Conservation (phyloP, 129 eudicot species). For the Dittrichia graveolens region DNA sequence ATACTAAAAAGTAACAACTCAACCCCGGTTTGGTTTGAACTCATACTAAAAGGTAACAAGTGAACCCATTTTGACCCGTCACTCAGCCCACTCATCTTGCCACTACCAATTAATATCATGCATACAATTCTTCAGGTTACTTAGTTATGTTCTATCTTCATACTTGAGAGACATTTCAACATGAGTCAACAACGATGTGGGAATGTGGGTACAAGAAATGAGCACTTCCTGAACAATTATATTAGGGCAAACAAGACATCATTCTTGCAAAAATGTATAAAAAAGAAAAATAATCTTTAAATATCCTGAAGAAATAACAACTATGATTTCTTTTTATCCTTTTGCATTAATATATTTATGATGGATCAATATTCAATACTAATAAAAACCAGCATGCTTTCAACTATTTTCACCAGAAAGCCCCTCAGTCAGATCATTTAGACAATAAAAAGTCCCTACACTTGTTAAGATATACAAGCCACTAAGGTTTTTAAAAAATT, state of each 20-base stretch:
- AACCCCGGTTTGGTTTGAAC: not conserved
- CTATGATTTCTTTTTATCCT: not conserved
- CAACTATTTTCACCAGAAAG: too few species aligned
- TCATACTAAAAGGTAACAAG: too few species aligned
- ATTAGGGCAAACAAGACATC: not conserved
- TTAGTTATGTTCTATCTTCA: too few species aligned
- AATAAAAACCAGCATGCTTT: not conserved
- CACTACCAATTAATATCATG: not conserved
- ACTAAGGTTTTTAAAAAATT: too few species aligned
- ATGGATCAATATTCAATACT: too few species aligned
- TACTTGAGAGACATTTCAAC: too few species aligned
- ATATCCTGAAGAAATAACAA: not conserved
- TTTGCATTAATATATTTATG: not conserved
- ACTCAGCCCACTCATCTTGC: not conserved
- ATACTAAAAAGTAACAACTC: not conserved
- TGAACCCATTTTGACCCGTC: constrained; percentile 4
- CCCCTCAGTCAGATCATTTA: too few species aligned
- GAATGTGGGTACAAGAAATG: not conserved
- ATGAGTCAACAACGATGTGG: too few species aligned
- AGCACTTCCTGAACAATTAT: not conserved
- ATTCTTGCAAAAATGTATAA: not conserved
- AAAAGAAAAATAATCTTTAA: not conserved
- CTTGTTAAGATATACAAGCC: too few species aligned
- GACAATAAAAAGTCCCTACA: too few species aligned
- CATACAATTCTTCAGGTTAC: too few species aligned